Conservation (phyloP, 1,284 basidiomycete species). For the Phylloboletellus chloephorus region DNA sequence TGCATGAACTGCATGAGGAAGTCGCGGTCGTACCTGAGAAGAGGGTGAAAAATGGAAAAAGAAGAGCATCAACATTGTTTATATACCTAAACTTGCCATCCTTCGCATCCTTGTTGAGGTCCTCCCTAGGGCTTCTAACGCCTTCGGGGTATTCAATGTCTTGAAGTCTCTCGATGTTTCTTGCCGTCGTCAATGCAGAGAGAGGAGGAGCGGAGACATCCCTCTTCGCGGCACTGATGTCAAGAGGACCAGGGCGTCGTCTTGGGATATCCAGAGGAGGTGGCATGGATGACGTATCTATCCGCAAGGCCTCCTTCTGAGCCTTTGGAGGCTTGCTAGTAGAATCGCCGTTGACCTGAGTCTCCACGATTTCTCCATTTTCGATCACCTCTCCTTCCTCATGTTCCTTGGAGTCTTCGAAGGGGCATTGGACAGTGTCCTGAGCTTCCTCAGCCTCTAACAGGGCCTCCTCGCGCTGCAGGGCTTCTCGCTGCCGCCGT, state of each 20-base stretch:
- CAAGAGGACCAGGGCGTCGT: slow-evolving; percentile 68
- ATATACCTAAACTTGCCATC: slow-evolving; percentile 84
- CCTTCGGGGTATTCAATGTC: slow-evolving; percentile 81
- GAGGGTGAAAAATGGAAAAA: slow-evolving; percentile 8
- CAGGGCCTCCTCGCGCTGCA: slow-evolving; percentile 25
- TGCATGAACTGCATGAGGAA: slow-evolving; percentile 98
- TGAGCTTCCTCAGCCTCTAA: slow-evolving; percentile 24
- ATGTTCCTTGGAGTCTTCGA: slow-evolving; percentile 23
- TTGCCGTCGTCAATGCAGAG: slow-evolving; percentile 56
- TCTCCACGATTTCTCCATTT: slow-evolving; percentile 21
- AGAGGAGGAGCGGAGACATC: slow-evolving; percentile 41
- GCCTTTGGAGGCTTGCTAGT: slow-evolving; percentile 36
- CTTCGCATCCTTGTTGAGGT: slow-evolving; percentile 81
- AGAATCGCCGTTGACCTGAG: slow-evolving; percentile 26
- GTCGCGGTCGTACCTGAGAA: slow-evolving; percentile 87
- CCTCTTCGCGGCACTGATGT: slow-evolving; percentile 46
- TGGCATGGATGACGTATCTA: slow-evolving; percentile 49
- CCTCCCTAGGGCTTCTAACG: slow-evolving; percentile 77
- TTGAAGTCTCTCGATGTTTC: slow-evolving; percentile 77
- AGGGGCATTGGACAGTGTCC: slow-evolving; percentile 23
- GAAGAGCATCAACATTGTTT: not conserved
- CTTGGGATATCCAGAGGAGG: slow-evolving; percentile 34
- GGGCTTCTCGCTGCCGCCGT: slow-evolving; percentile 29
- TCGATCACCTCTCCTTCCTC: slow-evolving; percentile 39
- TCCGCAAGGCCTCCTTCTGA: slow-evolving; percentile 52